Percentiles rank a stretch among this genome's conserved stretches.
phyloP scores from a whole-genome alignment of 225 moss, liverwort and hornwort species.

The Takakia lepidozioides region DNA sequence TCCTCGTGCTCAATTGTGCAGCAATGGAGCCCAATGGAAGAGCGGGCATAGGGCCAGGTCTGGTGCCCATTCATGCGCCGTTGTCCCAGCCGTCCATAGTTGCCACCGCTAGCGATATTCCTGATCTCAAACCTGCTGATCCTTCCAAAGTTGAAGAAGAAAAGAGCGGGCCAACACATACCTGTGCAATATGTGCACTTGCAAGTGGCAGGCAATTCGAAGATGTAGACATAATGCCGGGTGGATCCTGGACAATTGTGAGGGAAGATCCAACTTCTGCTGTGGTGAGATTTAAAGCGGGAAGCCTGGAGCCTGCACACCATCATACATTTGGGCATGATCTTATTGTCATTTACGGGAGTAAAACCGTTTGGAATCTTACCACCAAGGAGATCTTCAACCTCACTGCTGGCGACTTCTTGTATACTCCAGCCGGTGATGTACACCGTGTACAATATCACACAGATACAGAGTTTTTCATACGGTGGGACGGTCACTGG shows the following conservation, averaged over 20 bases:
- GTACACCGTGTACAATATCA: slow-evolving; percentile 52
- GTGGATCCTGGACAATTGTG: slow-evolving; percentile 41
- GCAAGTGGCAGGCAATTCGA: slow-evolving; percentile 40
- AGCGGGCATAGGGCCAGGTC: slow-evolving; percentile 49
- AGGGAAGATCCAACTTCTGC: slow-evolving; percentile 47
- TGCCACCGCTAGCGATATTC: slow-evolving; percentile 9
- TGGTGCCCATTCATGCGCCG: slow-evolving; percentile 33
- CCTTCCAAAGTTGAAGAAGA: slow-evolving; percentile 6
- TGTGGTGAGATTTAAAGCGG: slow-evolving; percentile 43
- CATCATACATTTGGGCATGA: slow-evolving; percentile 55
- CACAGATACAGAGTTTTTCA: slow-evolving; percentile 48
- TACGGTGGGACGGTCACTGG: slow-evolving; percentile 52
- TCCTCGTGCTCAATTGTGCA: too few relatives aligned
- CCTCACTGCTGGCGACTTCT: slow-evolving; percentile 30
- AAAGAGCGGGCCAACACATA: too few relatives aligned
- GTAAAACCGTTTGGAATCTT: slow-evolving; percentile 55
- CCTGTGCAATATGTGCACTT: slow-evolving; percentile 32
- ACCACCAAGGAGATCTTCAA: slow-evolving; percentile 32
- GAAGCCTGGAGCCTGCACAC: slow-evolving; percentile 45
- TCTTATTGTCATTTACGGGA: slow-evolving; percentile 35
- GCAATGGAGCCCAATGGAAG: slow-evolving; percentile 13
- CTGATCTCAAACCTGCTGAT: slow-evolving; percentile 2
- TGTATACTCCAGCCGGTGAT: slow-evolving; percentile 49
- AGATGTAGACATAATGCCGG: slow-evolving; percentile 44
- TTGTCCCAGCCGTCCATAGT: slow-evolving; percentile 27